Conservation (phyloP, 1,139 yeast genomes). For the Yamadazyma epiphylla region DNA sequence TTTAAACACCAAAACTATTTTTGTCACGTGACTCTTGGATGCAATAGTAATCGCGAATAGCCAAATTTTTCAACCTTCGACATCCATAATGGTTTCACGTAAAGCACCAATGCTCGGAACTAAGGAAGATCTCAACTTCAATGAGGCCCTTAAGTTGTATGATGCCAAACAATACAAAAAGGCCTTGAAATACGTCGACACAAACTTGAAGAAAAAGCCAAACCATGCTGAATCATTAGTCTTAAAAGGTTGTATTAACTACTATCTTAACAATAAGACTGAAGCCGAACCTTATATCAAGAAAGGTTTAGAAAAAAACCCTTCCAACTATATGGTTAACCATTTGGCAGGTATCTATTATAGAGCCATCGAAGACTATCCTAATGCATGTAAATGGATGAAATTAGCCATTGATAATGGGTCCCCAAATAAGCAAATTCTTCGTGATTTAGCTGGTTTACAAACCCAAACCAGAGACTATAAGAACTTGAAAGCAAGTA, state of each 20-base stretch:
- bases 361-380: conserved; percentile 65
- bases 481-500: conserved; percentile 55
- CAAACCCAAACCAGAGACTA: conserved; percentile 80
- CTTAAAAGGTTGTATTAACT: conserved; percentile 72
- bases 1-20: neutral
- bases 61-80: neutral
- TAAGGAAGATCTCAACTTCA: conserved; percentile 68
- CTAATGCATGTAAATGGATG: conserved; percentile 78
- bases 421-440: conserved; percentile 71
- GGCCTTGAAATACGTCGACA: conserved; percentile 72
- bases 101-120: conserved; percentile 36
- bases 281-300: conserved; percentile 65
- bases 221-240: conserved; percentile 80
- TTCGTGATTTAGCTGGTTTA: conserved; percentile 76
- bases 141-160: conserved; percentile 78
- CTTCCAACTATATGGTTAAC: conserved; percentile 64
- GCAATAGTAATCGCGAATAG: no score
- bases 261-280: conserved; percentile 46
- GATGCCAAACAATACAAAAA: conserved; percentile 87
- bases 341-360: conserved; percentile 87
- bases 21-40: no score
- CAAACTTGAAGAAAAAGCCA: conserved; percentile 71
- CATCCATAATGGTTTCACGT: conserved; percentile 13
- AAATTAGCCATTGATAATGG: conserved; percentile 76
- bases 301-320: conserved; percentile 58